Evolutionary conservation across 805 yeast species (phyloP).

Genomic region (Zygoascus biomembranicola): DNA sequence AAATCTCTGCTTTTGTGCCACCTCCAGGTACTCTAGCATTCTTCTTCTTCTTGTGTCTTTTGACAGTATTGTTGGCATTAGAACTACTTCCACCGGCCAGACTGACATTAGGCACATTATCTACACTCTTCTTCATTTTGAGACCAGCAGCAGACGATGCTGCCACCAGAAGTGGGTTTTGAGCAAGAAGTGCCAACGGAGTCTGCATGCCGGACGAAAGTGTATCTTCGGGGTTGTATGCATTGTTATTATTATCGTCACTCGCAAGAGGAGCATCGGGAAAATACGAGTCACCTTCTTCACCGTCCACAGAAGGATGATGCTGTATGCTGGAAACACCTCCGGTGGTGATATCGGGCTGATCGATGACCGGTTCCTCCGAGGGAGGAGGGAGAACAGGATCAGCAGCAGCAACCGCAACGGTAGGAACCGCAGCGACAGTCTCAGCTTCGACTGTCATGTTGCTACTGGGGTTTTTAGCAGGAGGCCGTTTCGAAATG

Average conservation of each 20-base stretch:
- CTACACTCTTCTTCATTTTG: constrained; percentile 23
- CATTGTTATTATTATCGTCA: background rate
- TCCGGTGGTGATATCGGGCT: background rate
- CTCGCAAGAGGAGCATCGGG: background rate
- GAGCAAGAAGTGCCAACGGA: background rate
- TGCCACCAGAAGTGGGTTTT: background rate
- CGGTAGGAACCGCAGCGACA: constrained; percentile 40
- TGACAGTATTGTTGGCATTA: constrained; percentile 5
- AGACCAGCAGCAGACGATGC: constrained; percentile 4
- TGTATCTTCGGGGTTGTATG: background rate
- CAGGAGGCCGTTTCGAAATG: background rate
- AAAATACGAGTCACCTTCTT: background rate
- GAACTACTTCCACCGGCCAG: constrained; percentile 6
- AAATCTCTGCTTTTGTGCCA: constrained; percentile 73
- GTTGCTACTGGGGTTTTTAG: constrained; percentile 2
- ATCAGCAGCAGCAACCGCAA: constrained; percentile 24
- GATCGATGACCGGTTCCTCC: background rate
- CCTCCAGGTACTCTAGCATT: constrained; percentile 31
- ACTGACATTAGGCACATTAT: constrained; percentile 18
- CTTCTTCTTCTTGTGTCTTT: constrained; percentile 34
- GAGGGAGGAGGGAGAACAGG: background rate
- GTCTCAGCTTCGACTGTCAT: constrained; percentile 59
- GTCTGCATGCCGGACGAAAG: background rate
- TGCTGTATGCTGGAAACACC: background rate
- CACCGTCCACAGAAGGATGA: background rate